These are phyloP conservation scores for Calamus simplicifolius DNA, from an alignment of 176 grass and related monocot species.

Conservation along the genomic window DNA sequence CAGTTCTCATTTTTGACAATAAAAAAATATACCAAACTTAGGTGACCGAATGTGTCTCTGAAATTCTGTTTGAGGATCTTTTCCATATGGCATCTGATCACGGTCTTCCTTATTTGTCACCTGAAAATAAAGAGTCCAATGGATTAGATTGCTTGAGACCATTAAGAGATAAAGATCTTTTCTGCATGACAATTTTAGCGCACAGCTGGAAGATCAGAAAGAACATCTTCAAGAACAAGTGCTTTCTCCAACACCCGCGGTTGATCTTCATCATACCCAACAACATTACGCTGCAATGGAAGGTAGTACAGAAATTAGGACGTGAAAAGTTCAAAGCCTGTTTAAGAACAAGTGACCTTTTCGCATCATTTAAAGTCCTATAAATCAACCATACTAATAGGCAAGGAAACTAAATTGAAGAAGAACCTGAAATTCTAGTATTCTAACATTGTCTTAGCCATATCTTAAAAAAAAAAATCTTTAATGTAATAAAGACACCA, in stretches of 20 bases:
- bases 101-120: constrained; percentile 54
- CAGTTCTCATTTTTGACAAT: not conserved
- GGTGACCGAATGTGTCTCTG: constrained; percentile 80
- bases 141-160: too few relatives aligned
- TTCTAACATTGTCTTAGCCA: too few relatives aligned
- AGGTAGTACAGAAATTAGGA: constrained; percentile 14
- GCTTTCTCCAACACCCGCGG: constrained; percentile 52
- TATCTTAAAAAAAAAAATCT: too few relatives aligned
- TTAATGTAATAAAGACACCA: too few relatives aligned
- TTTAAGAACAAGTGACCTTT: too few relatives aligned
- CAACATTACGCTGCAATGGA: constrained; percentile 56
- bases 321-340: too few relatives aligned
- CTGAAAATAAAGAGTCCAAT: constrained; percentile 23
- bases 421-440: too few relatives aligned
- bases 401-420: too few relatives aligned
- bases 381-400: too few relatives aligned
- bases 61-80: constrained; percentile 70
- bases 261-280: constrained; percentile 48
- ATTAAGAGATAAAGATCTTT: too few relatives aligned
- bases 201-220: constrained; percentile 92
- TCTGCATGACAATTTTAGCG: not conserved
- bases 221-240: constrained; percentile 75
- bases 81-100: constrained; percentile 75
- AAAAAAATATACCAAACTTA: constrained; percentile 36
- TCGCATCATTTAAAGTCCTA: too few relatives aligned